Base-by-base conservation (phyloP, 2,329 filamentous ascomycete genomes). In the Monosporascus cannonballus region DNA sequence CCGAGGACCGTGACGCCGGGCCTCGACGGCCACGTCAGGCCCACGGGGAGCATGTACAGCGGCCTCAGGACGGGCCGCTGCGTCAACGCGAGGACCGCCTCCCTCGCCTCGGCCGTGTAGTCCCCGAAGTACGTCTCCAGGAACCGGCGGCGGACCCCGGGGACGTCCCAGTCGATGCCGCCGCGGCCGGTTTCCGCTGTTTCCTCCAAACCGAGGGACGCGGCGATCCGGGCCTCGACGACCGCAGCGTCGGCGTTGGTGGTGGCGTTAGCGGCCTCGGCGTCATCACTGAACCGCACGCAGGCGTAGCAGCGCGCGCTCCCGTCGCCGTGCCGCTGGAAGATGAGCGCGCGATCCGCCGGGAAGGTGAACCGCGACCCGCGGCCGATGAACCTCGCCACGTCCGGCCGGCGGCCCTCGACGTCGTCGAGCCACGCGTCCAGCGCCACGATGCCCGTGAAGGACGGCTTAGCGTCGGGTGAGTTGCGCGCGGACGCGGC, bases 1-100 rank as follows among this genome's bases (percentile, higher is more conserved):
- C 78, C 78, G 4, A 79, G 60, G n/a, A 81, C 63, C 1, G 77
- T 76, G n/a, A 76, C 62, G 1, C 76, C 75, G 1, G 67, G 53
- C 2, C 64, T 60, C 9, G 56, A 41, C 22, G 54, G 53, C 64
- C 64, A 65, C 7, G 47, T 50, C 3, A 58, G 36, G 3, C 60
- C 61, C 3, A 61, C 57, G 1, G 64, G 62, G 6, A 67, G 54
- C 60, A 60, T 62, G 48, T 62, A 62, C 8, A 63, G 39, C 7
- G 45, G 56, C 15, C 62, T 53, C 5, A 62, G 47, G 5, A 49
- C n/a, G 2, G 58, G 48, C 15, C 41, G 34, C 2, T 57, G 53
- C 5, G 41, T 54, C 54, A 64, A 52, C 2, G 57, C 47, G 3
- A 56, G 51, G 2, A 55, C 15, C 17, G 50, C 47, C 4, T 53